Evolutionary conservation across 495 filamentous ascomycete species (phyloP).

Genomic region (Tuber calosporum): DNA sequence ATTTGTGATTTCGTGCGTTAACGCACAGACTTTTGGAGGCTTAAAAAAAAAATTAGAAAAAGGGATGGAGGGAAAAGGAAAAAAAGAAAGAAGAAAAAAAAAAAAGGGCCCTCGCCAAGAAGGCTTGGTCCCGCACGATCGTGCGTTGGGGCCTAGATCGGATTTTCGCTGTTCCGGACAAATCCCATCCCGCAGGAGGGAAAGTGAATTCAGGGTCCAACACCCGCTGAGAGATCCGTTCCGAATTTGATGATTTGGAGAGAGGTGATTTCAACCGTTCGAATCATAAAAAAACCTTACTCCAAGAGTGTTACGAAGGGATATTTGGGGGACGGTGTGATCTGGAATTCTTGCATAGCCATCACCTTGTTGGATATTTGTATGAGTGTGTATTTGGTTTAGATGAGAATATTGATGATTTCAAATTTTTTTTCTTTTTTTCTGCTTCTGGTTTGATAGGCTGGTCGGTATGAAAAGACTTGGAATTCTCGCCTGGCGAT

Average conservation of each 20-base stretch:
- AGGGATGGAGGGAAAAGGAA: too few relatives aligned
- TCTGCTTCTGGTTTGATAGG: background rate
- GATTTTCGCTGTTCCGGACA: background rate
- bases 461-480: background rate
- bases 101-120: background rate
- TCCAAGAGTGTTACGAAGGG: background rate
- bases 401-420: background rate
- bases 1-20: slow-evolving; percentile 1
- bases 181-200: background rate
- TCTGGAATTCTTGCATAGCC: background rate
- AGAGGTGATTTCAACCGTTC: background rate
- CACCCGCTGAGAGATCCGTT: background rate
- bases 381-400: background rate
- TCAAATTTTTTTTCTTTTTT: too few relatives aligned
- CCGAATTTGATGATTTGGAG: slow-evolving; percentile 2
- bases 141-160: background rate
- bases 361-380: background rate
- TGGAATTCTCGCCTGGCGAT: background rate
- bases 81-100: background rate
- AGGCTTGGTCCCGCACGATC: background rate
- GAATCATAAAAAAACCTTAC: background rate
- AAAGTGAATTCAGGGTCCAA: background rate
- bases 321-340: background rate
- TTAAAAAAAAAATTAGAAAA: background rate
- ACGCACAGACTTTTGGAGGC: background rate